Percentiles rank a stretch among this genome's conserved stretches.
phyloP scores from a whole-genome alignment of 257 asterid species.

The Ocimum tenuiflorum region DNA sequence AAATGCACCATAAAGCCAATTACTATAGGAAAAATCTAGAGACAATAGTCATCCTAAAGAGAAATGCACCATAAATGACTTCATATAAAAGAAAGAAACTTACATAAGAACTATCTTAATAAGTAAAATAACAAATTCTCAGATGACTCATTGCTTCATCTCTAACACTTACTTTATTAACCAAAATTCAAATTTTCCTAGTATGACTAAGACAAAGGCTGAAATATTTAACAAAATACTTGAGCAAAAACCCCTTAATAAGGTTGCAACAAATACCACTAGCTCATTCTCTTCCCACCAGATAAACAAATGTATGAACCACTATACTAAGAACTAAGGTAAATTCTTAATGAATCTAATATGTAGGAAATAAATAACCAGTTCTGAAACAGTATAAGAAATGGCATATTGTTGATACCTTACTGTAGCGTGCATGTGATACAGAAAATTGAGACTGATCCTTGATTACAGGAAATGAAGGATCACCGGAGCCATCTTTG shows the following conservation, averaged over 20 bases:
- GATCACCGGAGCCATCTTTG: constrained; percentile 91
- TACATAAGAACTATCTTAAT: too few relatives aligned
- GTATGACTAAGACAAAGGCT: neutral
- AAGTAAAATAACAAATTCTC: too few relatives aligned
- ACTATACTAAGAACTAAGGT: neutral
- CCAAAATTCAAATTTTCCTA: neutral
- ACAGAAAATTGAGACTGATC: constrained; percentile 95
- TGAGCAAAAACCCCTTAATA: neutral
- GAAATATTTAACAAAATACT: neutral
- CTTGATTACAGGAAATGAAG: constrained; percentile 87
- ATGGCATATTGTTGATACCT: constrained; percentile 40
- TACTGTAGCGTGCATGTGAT: constrained; percentile 91
- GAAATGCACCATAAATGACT: neutral
- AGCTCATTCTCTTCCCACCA: neutral
- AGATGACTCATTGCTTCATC: too few relatives aligned
- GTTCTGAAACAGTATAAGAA: neutral
- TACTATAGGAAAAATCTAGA: neutral
- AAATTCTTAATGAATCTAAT: neutral
- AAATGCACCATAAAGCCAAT: neutral
- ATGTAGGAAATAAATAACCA: constrained; percentile 1
- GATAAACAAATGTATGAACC: constrained; percentile 12
- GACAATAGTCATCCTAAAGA: neutral
- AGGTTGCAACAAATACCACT: neutral
- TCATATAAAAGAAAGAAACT: too few relatives aligned
- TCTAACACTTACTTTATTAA: neutral